Evolutionary conservation across 202 grass and related monocot genomes (phyloP), one percentile per base, ranked within the genome.

Genomic region (Panicum virgatum): DNA sequence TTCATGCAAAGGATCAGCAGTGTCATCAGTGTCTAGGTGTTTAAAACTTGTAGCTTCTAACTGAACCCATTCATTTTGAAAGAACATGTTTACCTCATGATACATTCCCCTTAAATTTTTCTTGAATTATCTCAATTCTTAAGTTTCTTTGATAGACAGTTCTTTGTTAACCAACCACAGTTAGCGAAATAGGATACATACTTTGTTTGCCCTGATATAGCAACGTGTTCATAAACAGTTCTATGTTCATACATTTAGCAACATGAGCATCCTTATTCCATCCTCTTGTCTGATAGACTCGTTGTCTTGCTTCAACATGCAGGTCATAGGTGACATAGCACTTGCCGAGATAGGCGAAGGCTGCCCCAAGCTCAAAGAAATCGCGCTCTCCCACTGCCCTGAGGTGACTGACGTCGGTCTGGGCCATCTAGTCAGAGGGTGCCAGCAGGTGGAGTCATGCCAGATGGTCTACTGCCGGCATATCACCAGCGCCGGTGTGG

Each of bases 371-470:
- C 72, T 97, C 12, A 93, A 91, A 50, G 90, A 94, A 8, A 84
- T 97, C 66, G 81, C 83, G 16, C 53, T 97, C 22, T 89, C 88
- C 15, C 88, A 93, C 61, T 91, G 95, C 73, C 86, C 60, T 34
- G 77, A 92, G 39, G 86, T 94, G 75, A 94, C 92, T 3, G 80
- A 93, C 61, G 90, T 97, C 45, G 92, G 92, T 47, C 77, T 97
- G 79, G 74, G 60, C 47, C 84, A 97, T 82, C 92, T 97, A 1
- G 86, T 91, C 39, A 82, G 73, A 63, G 92, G 92, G 19, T 89
- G 92, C 66, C 77, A 38, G 57, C 78, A 79, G 59, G 79, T 97
- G 18, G 86, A 94, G 78, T 83, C 73, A 7, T 85, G 83, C 73
- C 77, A 94, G 54, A 88, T 97, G 84, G 92, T 94, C 47, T 94